A percentile compares a stretch with the other conserved stretches of the same genome.
These are phyloP conservation scores for Chlorociboria aeruginascens DNA, from an alignment of 495 filamentous ascomycete genomes.

Conservation along the genomic window DNA sequence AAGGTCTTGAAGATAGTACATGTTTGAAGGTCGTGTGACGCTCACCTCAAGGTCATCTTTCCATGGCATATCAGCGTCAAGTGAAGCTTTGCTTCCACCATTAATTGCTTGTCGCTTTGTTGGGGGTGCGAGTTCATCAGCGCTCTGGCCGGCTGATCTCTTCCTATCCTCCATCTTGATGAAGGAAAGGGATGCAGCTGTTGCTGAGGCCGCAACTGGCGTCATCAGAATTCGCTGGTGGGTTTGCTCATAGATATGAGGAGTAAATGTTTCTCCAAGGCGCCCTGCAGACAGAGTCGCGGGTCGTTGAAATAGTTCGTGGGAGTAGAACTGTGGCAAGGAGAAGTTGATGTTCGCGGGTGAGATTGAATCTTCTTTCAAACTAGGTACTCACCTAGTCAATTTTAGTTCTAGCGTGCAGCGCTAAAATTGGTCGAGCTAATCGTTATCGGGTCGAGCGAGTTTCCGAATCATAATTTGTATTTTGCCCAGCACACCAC, in stretches of 20 bases:
- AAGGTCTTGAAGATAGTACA: neutral
- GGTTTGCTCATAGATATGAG: constrained; percentile 3
- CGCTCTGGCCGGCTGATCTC: constrained; percentile 52
- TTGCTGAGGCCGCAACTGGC: constrained; percentile 10
- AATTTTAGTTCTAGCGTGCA: no score
- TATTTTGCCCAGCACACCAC: no score
- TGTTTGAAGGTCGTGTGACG: constrained; percentile 21
- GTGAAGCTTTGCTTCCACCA: constrained; percentile 47
- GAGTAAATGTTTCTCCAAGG: neutral
- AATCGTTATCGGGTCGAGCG: no score
- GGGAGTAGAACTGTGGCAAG: neutral
- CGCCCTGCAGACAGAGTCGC: constrained; percentile 6
- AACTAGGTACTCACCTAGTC: no score
- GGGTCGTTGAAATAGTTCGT: constrained; percentile 1
- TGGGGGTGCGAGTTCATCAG: constrained; percentile 67
- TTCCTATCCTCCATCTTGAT: constrained; percentile 98
- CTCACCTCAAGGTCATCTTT: constrained; percentile 86
- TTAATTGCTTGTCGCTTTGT: constrained; percentile 80
- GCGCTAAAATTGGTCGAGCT: no score
- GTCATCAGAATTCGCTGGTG: constrained; percentile 17
- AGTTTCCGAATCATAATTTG: no score
- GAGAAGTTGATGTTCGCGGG: no score
- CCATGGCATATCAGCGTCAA: constrained; percentile 69
- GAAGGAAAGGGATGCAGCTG: constrained; percentile 45
- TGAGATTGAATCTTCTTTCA: no score